Evolutionary conservation across 768 basidiomycete species (phyloP).

Genomic region (Lyophyllum atratum): DNA sequence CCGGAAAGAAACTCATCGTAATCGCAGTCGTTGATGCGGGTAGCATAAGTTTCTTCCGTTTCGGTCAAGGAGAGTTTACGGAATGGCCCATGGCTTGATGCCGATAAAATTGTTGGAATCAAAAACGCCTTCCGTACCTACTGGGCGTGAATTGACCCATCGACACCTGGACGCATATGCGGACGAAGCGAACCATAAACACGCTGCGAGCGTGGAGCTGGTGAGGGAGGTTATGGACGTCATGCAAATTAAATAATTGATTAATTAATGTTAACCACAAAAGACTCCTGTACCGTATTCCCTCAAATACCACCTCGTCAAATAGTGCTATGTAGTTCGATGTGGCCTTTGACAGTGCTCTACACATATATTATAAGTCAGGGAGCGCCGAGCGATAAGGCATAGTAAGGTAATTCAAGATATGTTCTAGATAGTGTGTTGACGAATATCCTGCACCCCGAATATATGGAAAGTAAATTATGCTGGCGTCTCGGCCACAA

Average conservation of each 20-base stretch:
- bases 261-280: neutral
- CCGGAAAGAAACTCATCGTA: conserved; percentile 80
- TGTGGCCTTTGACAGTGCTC: neutral
- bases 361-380: neutral
- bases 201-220: no score
- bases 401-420: conserved; percentile 5
- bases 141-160: neutral
- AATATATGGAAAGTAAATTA: neutral
- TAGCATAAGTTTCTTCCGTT: conserved; percentile 85
- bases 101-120: neutral
- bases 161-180: no score
- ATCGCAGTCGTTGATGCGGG: conserved; percentile 90
- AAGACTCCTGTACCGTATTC: neutral
- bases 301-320: neutral
- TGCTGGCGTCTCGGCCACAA: conserved; percentile 20
- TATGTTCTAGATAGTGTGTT: conserved; percentile 13
- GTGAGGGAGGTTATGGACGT: no score
- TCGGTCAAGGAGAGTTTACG: conserved; percentile 82
- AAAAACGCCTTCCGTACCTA: neutral
- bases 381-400: neutral
- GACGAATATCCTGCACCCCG: neutral
- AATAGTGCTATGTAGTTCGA: neutral
- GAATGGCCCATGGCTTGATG: conserved; percentile 72
- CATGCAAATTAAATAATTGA: no score
- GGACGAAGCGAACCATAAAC: no score